Evolutionary conservation across 2,329 filamentous ascomycete species (phyloP), one percentile per base, ranked within the genome.

Genomic region (Ceratocystis papillata): DNA sequence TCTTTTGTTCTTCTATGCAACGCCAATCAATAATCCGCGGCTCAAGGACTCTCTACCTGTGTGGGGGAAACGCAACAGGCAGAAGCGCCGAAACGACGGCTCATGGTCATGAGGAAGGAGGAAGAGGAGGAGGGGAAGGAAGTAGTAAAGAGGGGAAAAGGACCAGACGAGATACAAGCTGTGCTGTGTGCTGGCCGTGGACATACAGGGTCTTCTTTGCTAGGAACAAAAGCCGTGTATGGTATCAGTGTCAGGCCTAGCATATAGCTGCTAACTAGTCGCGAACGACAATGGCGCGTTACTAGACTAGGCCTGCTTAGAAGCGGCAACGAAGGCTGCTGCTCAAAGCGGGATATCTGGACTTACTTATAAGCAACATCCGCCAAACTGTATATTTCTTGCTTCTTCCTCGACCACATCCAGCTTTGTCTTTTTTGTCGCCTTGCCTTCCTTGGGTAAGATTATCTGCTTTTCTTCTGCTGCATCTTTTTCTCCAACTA

Each of bases 341-440:
- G n/a, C 22, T 59, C 17, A 30, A 59, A 37, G 22, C 53, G 17
- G 28, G 55, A 59, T 59, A 37, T 59, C 33, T 20, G 17, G 55
- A 37, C 30, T 41, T 59, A 59, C 55, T 59, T 59, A 59, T 59
- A 59, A 59, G 55, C 28, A 20, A 33, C 55, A 37, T 7, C 55
- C 55, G 55, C 55, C 55, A 37, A 20, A 1, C n/a, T 59, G 55
- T 4, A 37, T 8, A 20, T 37, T 59, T 62, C 37, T 25, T 45
- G 59, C 2, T 62, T 41, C 37, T 45, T 62, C 5, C 37, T 62
- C 37, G 2, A 8, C 8, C 10, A 30, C 17, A 20, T 17, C 17
- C 20, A 30, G 15, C 30, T 37, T 59, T 59, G 59, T n/a, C 22
- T 15, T 15, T 20, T 17, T 53, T 7, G 22, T 48, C 5, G 7